These are phyloP conservation scores for Daedaleopsis sinensis DNA, from an alignment of 768 basidiomycete species.

Conservation along the genomic window DNA sequence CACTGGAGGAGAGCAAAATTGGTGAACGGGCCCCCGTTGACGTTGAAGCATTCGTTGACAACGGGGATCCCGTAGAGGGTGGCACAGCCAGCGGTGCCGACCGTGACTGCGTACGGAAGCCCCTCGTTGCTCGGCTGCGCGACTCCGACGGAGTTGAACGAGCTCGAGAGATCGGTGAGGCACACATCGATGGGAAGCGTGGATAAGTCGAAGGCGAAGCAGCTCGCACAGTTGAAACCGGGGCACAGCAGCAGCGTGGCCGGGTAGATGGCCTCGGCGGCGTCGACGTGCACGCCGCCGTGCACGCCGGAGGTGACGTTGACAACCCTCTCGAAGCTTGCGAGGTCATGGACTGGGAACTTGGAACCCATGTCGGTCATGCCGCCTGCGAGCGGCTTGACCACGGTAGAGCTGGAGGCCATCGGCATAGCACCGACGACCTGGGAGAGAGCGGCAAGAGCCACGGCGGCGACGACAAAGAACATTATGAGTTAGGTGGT, in stretches of 20 bases:
- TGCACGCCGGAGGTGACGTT: not conserved
- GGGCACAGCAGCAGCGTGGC: constrained; percentile 11
- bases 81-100: constrained; percentile 1
- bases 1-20: constrained; percentile 1
- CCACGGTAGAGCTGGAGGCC: not conserved
- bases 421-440: not conserved
- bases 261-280: not conserved
- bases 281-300: not conserved
- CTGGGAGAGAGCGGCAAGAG: not conserved
- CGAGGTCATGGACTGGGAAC: constrained; percentile 1
- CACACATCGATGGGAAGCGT: not conserved
- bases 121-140: constrained; percentile 9
- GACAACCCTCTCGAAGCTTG: not conserved
- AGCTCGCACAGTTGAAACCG: not conserved
- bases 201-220: constrained; percentile 3
- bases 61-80: not conserved
- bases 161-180: constrained; percentile 1
- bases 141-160: constrained; percentile 5
- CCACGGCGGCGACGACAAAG: not conserved
- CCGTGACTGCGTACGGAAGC: constrained; percentile 10
- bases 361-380: not conserved
- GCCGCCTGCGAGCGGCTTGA: not conserved
- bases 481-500: not conserved
- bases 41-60: constrained; percentile 15
- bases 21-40: constrained; percentile 1